Evolutionary conservation across 2,329 filamentous ascomycete genomes (phyloP).

Genomic region (Parastagonospora avenae): DNA sequence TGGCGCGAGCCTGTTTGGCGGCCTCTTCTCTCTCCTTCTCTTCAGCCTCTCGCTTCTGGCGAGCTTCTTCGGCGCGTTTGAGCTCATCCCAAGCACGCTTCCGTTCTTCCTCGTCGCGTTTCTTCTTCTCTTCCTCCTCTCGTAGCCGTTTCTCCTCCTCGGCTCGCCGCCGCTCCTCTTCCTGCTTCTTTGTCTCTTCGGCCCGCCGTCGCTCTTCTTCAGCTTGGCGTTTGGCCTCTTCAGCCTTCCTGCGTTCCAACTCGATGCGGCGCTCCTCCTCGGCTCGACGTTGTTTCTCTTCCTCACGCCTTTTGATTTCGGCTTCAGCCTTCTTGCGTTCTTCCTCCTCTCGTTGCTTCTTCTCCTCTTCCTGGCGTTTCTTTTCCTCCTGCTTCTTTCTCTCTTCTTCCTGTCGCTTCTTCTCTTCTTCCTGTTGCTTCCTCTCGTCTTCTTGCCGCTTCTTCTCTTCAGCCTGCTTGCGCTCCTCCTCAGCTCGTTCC

Average conservation of each 20-base stretch:
- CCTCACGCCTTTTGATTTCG: conserved; percentile 45
- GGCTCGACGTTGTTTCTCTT: conserved; percentile 48
- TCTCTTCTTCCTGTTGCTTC: conserved; percentile 50
- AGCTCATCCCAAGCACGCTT: conserved; percentile 49
- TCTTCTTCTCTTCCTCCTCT: conserved; percentile 53
- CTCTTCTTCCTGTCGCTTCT: conserved; percentile 69
- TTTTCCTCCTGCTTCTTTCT: conserved; percentile 46
- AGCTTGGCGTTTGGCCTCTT: conserved; percentile 46
- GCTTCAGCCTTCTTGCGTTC: conserved; percentile 43
- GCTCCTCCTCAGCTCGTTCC: conserved; percentile 64
- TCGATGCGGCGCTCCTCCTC: conserved; percentile 52
- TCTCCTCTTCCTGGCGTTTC: conserved; percentile 55
- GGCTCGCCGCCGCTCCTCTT: conserved; percentile 47
- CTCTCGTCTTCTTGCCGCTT: conserved; percentile 50
- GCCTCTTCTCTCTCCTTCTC: conserved; percentile 56
- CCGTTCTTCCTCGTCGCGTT: conserved; percentile 52
- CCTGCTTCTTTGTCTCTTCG: conserved; percentile 41
- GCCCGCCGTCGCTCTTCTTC: conserved; percentile 23
- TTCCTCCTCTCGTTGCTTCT: conserved; percentile 71
- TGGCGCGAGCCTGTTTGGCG: conserved; percentile 51
- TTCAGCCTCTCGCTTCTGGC: conserved; percentile 39
- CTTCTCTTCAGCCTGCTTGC: conserved; percentile 39
- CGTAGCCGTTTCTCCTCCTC: conserved; percentile 43
- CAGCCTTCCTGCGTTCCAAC: conserved; percentile 57
- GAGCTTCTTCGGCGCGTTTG: conserved; percentile 42